phyloP scores from a whole-genome alignment of 106 monocot genomes.

The Platanthera guangdongensis region DNA sequence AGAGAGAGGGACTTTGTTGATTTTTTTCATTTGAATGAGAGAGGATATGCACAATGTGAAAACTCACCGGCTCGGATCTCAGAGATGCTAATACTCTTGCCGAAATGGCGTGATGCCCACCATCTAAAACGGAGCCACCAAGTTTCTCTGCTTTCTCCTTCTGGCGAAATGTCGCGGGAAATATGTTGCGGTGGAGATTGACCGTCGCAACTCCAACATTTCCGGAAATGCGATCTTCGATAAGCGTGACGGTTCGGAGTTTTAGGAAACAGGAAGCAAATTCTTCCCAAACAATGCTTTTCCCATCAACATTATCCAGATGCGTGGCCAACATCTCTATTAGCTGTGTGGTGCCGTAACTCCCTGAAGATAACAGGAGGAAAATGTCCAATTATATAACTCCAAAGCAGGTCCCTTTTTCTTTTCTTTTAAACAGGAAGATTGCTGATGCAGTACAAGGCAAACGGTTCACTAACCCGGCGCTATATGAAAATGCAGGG shows the following conservation, averaged over 20 bases:
- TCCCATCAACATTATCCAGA: constrained; percentile 50
- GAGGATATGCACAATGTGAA: background rate
- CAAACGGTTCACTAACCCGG: background rate
- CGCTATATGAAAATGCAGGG: too few species aligned
- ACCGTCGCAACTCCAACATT: constrained; percentile 12
- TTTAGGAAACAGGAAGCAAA: constrained; percentile 49
- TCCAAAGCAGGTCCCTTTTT: background rate
- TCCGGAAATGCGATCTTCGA: constrained; percentile 38
- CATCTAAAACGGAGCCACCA: constrained; percentile 55
- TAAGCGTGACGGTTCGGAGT: constrained; percentile 10
- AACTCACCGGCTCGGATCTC: constrained; percentile 39
- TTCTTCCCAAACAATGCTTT: constrained; percentile 45
- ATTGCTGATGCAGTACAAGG: background rate
- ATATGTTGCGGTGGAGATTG: constrained; percentile 2
- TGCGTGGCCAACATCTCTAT: constrained; percentile 57
- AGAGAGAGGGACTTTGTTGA: background rate
- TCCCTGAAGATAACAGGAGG: constrained; percentile 25
- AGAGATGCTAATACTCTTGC: constrained; percentile 19
- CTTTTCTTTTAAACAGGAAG: too few species aligned
- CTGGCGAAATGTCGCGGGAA: constrained; percentile 19
- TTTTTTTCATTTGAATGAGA: background rate
- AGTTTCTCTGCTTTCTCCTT: constrained; percentile 14
- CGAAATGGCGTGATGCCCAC: constrained; percentile 61
- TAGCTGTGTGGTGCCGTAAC: constrained; percentile 30
- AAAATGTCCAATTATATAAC: background rate